Evolutionary conservation across 2,329 filamentous ascomycete genomes (phyloP), one percentile per base, ranked within the genome.

Genomic region (Penicillium sp.): DNA sequence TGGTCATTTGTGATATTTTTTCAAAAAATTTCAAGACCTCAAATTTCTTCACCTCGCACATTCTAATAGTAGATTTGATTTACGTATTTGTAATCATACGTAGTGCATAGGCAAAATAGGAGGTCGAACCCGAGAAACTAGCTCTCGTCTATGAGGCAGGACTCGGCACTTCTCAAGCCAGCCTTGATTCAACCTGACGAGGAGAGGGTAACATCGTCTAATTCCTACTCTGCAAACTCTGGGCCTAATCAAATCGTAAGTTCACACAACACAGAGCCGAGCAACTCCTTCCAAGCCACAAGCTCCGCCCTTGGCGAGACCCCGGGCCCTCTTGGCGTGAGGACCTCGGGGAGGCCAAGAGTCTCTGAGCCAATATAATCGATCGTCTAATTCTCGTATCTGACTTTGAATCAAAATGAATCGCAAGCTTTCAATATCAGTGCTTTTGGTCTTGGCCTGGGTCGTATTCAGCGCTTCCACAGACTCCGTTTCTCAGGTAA

Each of bases 341-440:
- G 39, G 39, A 43, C 39, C 39, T 19, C 39, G 39, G 39, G 39
- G 39, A 43, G 28, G 39, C 39, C 39, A 43, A 43, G 39, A 43
- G 23, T 28, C n/a, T 16, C 21, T n/a, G 3, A 28, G 8, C 23
- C 39, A 43, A 43, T 43, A 43, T 29, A 43, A 43, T 23, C 39
- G 8, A 28, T 16, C 14, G 6, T 11, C 8, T 10, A 28, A 10
- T 5, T 19, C 39, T 43, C 23, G 21, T 16, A 43, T 18, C 23
- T 28, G 14, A 5, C 8, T 26, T 9, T 26, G 5, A 43, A 18
- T 5, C 39, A 43, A 43, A 16, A 43, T 43, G 39, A 26, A 18
- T 3, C 8, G 3, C 11, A 16, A 5, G 14, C 14, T 43, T 43
- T 16, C 16, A 2, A 26, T 43, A 28, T 26, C n/a, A 28, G 39